phyloP scores from a whole-genome alignment of 768 basidiomycete species.

The Lactifluus volemus region DNA sequence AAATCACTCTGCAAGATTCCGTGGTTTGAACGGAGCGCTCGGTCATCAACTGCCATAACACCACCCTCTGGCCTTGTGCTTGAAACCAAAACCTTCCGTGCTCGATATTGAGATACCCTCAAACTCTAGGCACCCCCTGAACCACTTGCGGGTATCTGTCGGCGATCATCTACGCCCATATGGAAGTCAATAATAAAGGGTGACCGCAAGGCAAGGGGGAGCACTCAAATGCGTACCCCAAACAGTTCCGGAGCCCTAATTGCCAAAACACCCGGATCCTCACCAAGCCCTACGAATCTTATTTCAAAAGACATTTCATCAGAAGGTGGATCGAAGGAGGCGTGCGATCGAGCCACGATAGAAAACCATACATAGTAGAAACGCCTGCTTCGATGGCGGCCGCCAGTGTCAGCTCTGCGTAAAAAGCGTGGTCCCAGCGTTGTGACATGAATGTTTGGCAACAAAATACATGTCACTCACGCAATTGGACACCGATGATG shows the following conservation, averaged over 20 bases:
- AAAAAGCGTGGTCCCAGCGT: neutral
- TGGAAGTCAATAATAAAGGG: neutral
- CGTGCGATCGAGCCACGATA: neutral
- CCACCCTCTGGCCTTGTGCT: slow-evolving; percentile 6
- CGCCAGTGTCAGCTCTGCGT: slow-evolving; percentile 53
- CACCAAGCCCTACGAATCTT: slow-evolving; percentile 77
- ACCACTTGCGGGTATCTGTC: slow-evolving; percentile 62
- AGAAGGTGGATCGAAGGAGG: neutral
- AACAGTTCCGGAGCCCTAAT: slow-evolving; percentile 67
- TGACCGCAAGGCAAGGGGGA: neutral
- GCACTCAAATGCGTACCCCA: slow-evolving; percentile 31
- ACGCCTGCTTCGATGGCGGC: slow-evolving; percentile 80
- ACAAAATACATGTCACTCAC: slow-evolving; percentile 32
- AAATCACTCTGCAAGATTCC: neutral
- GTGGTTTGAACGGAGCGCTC: neutral
- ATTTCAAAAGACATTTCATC: neutral
- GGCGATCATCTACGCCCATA: slow-evolving; percentile 46
- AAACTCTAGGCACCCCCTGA: slow-evolving; percentile 41
- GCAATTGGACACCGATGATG: slow-evolving; percentile 66
- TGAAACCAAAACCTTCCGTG: neutral
- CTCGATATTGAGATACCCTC: slow-evolving; percentile 6
- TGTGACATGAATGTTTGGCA: slow-evolving; percentile 3
- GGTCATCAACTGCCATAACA: neutral
- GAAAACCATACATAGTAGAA: slow-evolving; percentile 59
- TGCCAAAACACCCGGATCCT: slow-evolving; percentile 73